phyloP scores from a whole-genome alignment of 805 yeast species.

The Blastobotrys peoriensis region DNA sequence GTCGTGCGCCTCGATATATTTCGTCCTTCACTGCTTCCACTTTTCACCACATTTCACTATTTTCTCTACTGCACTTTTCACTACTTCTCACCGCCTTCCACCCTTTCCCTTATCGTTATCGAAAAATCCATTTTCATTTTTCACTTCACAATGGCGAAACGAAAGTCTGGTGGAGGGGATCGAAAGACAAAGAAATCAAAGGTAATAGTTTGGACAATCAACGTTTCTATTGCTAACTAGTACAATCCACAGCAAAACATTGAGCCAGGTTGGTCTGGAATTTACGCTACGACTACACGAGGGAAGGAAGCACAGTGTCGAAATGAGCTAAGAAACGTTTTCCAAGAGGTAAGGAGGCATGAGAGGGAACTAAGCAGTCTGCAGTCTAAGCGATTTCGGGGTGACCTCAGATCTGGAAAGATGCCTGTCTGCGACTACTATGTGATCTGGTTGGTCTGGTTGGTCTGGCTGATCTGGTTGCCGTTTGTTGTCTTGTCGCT shows the following conservation, averaged over 20 bases:
- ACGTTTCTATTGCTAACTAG: neutral
- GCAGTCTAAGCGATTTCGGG: neutral
- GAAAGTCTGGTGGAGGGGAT: slow-evolving; percentile 7
- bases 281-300: slow-evolving; percentile 84
- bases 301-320: slow-evolving; percentile 72
- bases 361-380: too few species aligned
- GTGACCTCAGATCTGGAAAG: neutral
- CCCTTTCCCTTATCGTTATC: too few species aligned
- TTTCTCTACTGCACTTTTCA: too few species aligned
- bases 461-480: too few species aligned
- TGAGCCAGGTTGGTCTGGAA: slow-evolving; percentile 82
- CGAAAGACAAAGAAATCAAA: slow-evolving; percentile 8
- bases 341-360: slow-evolving; percentile 41
- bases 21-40: too few species aligned
- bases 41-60: too few species aligned
- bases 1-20: too few species aligned
- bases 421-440: too few species aligned
- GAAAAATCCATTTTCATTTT: too few species aligned
- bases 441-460: too few species aligned
- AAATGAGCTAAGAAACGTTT: slow-evolving; percentile 59
- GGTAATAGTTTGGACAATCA: slow-evolving; percentile 3
- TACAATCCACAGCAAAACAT: slow-evolving; percentile 27
- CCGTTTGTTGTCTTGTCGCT: too few species aligned
- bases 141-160: slow-evolving; percentile 11
- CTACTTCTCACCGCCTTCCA: too few species aligned